phyloP scores from a whole-genome alignment of 306 rosid genomes.

The Pachyrhizus erosus region DNA sequence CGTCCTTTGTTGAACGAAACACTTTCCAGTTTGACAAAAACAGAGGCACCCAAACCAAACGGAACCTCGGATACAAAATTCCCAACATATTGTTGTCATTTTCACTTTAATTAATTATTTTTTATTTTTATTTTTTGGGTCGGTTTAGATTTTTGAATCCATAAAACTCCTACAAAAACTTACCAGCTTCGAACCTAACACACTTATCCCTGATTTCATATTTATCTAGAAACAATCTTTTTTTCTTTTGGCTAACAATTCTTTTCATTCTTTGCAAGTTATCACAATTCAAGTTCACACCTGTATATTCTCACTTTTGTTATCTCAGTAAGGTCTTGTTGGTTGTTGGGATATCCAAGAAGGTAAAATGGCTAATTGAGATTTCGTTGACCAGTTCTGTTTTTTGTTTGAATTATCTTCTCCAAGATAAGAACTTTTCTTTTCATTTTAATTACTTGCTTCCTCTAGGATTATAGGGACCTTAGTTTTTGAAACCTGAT shows the following conservation, averaged over 20 bases:
- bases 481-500: conserved; percentile 5
- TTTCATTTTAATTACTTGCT: not conserved
- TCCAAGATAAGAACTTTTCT: conserved; percentile 1
- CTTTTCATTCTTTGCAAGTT: conserved; percentile 14
- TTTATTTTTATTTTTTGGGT: conserved; percentile 10
- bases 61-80: conserved; percentile 43
- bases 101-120: not conserved
- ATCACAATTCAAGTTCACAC: conserved; percentile 22
- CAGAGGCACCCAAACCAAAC: conserved; percentile 48
- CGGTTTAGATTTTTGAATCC: conserved; percentile 56
- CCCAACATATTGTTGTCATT: not conserved
- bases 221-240: conserved; percentile 26
- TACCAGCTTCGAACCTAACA: conserved; percentile 66
- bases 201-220: conserved; percentile 27
- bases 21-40: conserved; percentile 17
- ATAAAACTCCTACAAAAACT: conserved; percentile 54
- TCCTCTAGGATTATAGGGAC: conserved; percentile 32
- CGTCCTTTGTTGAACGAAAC: conserved; percentile 62
- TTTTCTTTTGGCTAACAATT: conserved; percentile 31
- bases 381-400: conserved; percentile 43
- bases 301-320: conserved; percentile 17
- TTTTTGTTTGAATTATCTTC: conserved; percentile 40
- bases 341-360: conserved; percentile 49
- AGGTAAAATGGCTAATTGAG: conserved; percentile 42
- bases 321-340: conserved; percentile 31